These are phyloP conservation scores for Endoconidiophora polonica DNA, from an alignment of 2,329 filamentous ascomycete genomes.

Conservation along the genomic window DNA sequence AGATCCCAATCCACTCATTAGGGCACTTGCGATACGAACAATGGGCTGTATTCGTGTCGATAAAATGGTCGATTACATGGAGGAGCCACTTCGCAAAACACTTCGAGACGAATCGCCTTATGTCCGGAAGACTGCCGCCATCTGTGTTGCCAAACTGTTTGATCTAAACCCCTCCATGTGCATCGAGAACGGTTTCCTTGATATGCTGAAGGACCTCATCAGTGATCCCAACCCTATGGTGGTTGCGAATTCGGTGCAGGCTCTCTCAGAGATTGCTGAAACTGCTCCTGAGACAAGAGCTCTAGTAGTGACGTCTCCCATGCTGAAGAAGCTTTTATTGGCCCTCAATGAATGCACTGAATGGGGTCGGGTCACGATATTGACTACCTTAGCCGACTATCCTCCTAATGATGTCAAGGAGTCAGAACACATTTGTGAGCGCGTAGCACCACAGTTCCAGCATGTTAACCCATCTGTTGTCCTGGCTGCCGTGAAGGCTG, in stretches of 20 bases:
- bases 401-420: constrained; percentile 78
- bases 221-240: constrained; percentile 98
- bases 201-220: constrained; percentile 86
- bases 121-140: constrained; percentile 92
- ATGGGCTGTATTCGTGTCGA: constrained; percentile 98
- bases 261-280: constrained; percentile 79
- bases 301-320: constrained; percentile 63
- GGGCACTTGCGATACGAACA: constrained; percentile 87
- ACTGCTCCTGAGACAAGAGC: constrained; percentile 81
- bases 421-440: constrained; percentile 93
- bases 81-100: constrained; percentile 90
- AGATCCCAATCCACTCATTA: constrained; percentile 89
- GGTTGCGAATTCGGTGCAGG: constrained; percentile 91
- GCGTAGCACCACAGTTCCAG: constrained; percentile 91
- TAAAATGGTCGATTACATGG: constrained; percentile 99
- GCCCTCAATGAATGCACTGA: constrained; percentile 96
- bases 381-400: constrained; percentile 81
- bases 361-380: constrained; percentile 89
- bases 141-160: constrained; percentile 95
- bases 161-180: constrained; percentile 86
- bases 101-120: constrained; percentile 94
- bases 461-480: constrained; percentile 97
- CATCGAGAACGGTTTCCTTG: constrained; percentile 90
- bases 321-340: constrained; percentile 88
- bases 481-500: constrained; percentile 89